A percentile compares a stretch with the other conserved stretches of the same genome.
phyloP scores from a whole-genome alignment of 169 alveolate species.

The Plasmodium blacklocki region DNA sequence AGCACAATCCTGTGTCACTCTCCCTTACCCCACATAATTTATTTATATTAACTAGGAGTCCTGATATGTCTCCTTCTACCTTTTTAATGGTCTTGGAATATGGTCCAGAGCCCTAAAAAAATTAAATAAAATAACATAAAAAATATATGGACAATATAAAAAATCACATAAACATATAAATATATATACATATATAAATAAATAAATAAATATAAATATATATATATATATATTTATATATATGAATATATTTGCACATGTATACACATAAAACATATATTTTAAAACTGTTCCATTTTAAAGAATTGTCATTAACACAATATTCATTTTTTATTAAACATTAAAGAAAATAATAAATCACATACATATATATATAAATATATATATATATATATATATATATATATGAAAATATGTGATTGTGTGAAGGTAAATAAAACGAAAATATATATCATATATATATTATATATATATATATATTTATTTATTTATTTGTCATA shows the following conservation, averaged over 20 bases:
- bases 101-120: slow-evolving; percentile 86
- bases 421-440: neutral
- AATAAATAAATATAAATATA: neutral
- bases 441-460: neutral
- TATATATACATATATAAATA: neutral
- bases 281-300: no score
- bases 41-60: slow-evolving; percentile 80
- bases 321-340: no score
- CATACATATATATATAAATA: no score
- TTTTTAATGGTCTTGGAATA: slow-evolving; percentile 81
- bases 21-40: slow-evolving; percentile 94
- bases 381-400: no score
- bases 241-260: neutral
- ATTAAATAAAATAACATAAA: neutral
- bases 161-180: neutral
- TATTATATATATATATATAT: neutral
- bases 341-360: no score
- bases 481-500: no score
- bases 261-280: neutral
- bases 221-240: neutral
- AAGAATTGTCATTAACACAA: no score
- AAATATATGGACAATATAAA: neutral
- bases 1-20: slow-evolving; percentile 99
- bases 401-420: neutral
- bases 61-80: slow-evolving; percentile 85